Conservation (phyloP, 371 early-diverging fungal species). For the Zychaea mexicana region DNA sequence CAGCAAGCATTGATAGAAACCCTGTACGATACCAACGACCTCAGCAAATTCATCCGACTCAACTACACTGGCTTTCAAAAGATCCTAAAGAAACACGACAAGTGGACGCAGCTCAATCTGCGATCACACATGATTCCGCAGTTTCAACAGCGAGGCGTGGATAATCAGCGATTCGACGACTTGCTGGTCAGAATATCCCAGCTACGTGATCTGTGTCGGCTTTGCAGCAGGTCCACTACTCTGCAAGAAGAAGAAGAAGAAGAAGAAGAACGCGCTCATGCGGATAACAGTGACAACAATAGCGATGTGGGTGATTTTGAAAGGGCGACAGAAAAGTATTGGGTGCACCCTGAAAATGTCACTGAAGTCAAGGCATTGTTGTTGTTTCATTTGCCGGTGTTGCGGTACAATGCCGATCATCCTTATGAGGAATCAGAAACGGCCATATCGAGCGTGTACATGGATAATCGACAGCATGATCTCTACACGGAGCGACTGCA, state of each 20-base stretch:
- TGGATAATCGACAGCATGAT: conserved; percentile 92
- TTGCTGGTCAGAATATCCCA: conserved; percentile 65
- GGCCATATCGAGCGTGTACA: conserved; percentile 90
- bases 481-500: conserved; percentile 92
- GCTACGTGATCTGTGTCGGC: conserved; percentile 53
- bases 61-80: conserved; percentile 95
- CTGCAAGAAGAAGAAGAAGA: not conserved
- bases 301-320: conserved; percentile 84
- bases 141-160: conserved; percentile 74
- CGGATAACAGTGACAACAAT: conserved; percentile 33
- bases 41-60: conserved; percentile 87
- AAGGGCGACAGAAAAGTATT: conserved; percentile 94
- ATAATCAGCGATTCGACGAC: conserved; percentile 57
- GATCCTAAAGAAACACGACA: conserved; percentile 95
- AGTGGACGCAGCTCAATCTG: conserved; percentile 68
- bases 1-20: conserved; percentile 49
- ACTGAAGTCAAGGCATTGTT: conserved; percentile 94
- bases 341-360: conserved; percentile 99
- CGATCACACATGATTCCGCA: conserved; percentile 76
- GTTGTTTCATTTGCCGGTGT: conserved; percentile 93
- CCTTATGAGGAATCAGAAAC: conserved; percentile 54
- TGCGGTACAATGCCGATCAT: conserved; percentile 73
- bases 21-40: conserved; percentile 78
- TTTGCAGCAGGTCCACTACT: conserved; percentile 34
- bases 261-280: conserved; percentile 29